These are phyloP conservation scores for Myrica gale DNA, from an alignment of 306 rosid genomes.

Conservation along the genomic window DNA sequence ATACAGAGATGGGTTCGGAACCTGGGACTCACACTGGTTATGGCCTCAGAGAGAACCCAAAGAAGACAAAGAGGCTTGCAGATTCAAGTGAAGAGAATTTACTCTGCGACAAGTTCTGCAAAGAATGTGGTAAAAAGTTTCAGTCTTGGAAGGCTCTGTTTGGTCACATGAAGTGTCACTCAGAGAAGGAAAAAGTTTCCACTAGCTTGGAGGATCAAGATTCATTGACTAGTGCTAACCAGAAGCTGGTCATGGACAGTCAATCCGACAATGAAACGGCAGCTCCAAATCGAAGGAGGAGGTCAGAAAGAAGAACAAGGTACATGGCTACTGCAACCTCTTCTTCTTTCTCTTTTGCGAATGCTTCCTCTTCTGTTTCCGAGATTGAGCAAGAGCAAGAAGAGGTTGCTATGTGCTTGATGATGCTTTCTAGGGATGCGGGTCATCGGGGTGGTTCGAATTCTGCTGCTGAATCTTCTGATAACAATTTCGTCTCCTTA, in stretches of 20 bases:
- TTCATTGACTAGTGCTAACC: constrained; percentile 51
- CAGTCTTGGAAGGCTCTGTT: constrained; percentile 81
- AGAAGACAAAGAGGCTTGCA: constrained; percentile 61
- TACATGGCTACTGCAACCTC: constrained; percentile 36
- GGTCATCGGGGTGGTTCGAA: constrained; percentile 53
- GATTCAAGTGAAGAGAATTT: constrained; percentile 48
- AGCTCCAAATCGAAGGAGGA: constrained; percentile 46
- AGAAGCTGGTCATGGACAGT: constrained; percentile 48
- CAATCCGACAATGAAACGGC: constrained; percentile 71
- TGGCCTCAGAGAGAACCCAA: constrained; percentile 79
- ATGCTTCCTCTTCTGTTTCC: constrained; percentile 56
- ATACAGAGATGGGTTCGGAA: constrained; percentile 30
- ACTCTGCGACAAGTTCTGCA: constrained; percentile 56
- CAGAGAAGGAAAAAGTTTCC: constrained; percentile 55
- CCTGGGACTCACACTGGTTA: constrained; percentile 45
- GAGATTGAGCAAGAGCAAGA: constrained; percentile 81
- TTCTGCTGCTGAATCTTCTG: constrained; percentile 58
- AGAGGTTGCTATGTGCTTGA: constrained; percentile 86
- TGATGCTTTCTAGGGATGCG: constrained; percentile 76
- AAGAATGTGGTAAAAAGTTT: constrained; percentile 77
- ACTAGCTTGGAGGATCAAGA: constrained; percentile 56
- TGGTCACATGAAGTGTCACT: constrained; percentile 91
- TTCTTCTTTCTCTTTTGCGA: constrained; percentile 42
- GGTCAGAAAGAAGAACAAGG: constrained; percentile 69
- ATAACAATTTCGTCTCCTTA: constrained; percentile 47